Evolutionary conservation across 1,284 basidiomycete genomes (phyloP), one percentile per base, ranked within the genome.

Genomic region (Cutaneotrichosporon spelunceum): DNA sequence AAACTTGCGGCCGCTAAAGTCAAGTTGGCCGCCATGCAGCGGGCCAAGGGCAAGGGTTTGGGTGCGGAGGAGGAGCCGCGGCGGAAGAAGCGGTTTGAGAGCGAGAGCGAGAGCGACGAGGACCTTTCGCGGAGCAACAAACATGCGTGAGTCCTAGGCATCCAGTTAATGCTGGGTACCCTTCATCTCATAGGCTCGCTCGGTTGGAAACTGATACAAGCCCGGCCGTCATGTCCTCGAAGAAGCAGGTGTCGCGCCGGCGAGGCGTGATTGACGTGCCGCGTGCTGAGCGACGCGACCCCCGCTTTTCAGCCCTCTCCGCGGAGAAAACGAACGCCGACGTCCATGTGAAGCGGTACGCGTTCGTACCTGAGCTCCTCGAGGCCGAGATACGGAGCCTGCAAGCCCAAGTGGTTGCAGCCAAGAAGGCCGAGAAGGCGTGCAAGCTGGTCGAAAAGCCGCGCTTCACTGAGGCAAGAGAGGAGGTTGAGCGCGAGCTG

Each of bases 201-300:
- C n/a, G n/a, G n/a, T n/a, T n/a, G n/a, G 13, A 9, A 49, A 53
- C 57, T 67, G 45, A 65, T 50, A 4, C 13, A 62, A 95, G 91
- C 1, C 95, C 93, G 4, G 84, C 82, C 44, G 91, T 92, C 70
- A 82, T 91, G 65, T 89, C 89, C 8, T 91, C 93, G 0, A 96
- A 95, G 77, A 84, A 84, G 68, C 91, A 92, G 1, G 91, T 96
- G 2, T 86, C 89, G 3, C 85, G 94, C 14, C 83, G 83, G 59
- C 83, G 93, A 58, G 82, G 81, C n/a, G 88, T 91, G 1, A 84
- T 94, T 8, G 89, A 93, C 64, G 83, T 86, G 5, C 82, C 84
- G 49, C 84, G 86, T 65, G 75, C 82, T 36, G 91, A 87, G 74
- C 79, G 87, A 11, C 86, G 94, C 45, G 94, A 98, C 79, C 94